Evolutionary conservation across 164 flowering plant genomes (phyloP), one percentile per base, ranked within the genome.

Genomic region (Brasenia schreberi): DNA sequence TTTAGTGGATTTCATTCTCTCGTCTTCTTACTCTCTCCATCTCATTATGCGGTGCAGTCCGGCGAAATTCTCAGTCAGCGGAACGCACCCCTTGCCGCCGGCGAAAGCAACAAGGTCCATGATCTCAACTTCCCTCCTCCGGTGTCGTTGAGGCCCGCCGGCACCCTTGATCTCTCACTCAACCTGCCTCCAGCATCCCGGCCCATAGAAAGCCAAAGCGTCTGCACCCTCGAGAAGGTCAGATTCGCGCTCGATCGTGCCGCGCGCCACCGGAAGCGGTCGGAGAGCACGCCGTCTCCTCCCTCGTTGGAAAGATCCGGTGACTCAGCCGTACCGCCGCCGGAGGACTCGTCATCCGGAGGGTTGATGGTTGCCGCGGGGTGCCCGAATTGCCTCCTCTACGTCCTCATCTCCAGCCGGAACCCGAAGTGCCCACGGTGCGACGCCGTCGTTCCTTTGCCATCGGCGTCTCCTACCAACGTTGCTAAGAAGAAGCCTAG

Each of bases 341-440:
- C 43, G 67, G 52, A 58, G 18, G 7, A 19, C 18, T 39, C 64
- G 0, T 64, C 70, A 0, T 5, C 53, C 14, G 65, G 43, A 4
- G 72, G 59, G 18, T 17, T 59, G 23, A 67, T 81, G 43, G 74
- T 81, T 5, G 90, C 97, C 0, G 84, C 85, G 0, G 94, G 88
- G 0, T 90, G 96, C 56, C 88, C 93, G 0, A 76, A 79, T 6
- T 90, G 96, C 72, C 72, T 90, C 65, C 79, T 87, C 0, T 90
- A 90, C 69, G 88, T 90, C 58, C 76, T 90, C 70, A 79, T 85
- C 11, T 82, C 86, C 49, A 80, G 71, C 71, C 70, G 66, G n/a
- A 81, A 82, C 43, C 93, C 93, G 0, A 81, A 75, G 53, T 90
- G 96, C 70, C 96, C 96, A 6, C 75, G 87, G n/a, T 90, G 96